Evolutionary conservation across 2,329 filamentous ascomycete species (phyloP).

Genomic region (Stylonectria norvegica): DNA sequence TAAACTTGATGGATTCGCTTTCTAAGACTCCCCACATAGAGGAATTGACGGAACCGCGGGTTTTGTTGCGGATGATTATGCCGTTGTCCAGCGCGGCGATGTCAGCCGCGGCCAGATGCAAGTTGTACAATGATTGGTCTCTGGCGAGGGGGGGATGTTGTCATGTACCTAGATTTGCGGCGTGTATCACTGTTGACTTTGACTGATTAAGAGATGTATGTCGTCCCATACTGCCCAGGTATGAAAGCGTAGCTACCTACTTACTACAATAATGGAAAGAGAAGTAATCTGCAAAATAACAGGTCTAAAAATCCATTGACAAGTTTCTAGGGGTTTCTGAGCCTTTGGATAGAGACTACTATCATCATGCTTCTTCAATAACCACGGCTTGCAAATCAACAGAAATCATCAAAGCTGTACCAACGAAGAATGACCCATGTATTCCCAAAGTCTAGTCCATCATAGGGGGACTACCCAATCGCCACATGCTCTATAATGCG

Average conservation of each 20-base stretch:
- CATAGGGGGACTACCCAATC: constrained; percentile 10
- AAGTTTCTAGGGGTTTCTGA: too few species aligned
- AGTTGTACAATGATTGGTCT: constrained; percentile 15
- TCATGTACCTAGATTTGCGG: not conserved
- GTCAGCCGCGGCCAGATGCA: constrained; percentile 21
- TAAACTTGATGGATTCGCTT: not conserved
- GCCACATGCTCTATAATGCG: constrained; percentile 14
- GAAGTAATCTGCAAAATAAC: too few species aligned
- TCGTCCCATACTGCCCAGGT: too few species aligned
- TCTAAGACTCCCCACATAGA: constrained; percentile 16
- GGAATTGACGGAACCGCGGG: constrained; percentile 16
- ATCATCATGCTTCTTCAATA: too few species aligned
- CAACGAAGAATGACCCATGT: constrained; percentile 3
- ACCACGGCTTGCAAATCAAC: too few species aligned
- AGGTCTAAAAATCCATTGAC: too few species aligned
- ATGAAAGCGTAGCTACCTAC: too few species aligned
- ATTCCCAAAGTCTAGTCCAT: constrained; percentile 3
- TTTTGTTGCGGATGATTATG: constrained; percentile 21
- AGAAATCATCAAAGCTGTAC: not conserved
- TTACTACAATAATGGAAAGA: too few species aligned
- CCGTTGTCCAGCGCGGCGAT: constrained; percentile 25
- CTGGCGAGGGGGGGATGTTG: not conserved
- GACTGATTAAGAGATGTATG: too few species aligned
- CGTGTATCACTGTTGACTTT: not conserved
- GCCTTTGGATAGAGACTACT: too few species aligned